Conservation (phyloP, 805 yeast genomes). For the Sugiyamaella marilandica region DNA sequence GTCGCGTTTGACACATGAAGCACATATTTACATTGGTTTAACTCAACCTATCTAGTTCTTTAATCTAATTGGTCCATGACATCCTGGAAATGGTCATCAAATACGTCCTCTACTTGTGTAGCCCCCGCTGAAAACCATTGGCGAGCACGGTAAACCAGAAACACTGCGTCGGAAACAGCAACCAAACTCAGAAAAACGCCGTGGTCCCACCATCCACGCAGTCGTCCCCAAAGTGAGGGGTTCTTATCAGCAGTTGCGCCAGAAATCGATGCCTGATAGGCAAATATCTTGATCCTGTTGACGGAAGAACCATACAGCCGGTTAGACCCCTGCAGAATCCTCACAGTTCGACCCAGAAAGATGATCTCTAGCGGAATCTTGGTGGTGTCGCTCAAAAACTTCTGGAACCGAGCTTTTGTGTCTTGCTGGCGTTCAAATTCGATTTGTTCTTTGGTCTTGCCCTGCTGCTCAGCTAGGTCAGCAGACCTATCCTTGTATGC, state of each 20-base stretch:
- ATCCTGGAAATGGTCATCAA: slow-evolving; percentile 15
- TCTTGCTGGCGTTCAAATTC: slow-evolving; percentile 41
- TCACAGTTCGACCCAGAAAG: slow-evolving; percentile 64
- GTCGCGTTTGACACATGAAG: too few relatives aligned
- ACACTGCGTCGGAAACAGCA: slow-evolving; percentile 13
- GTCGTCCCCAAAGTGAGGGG: neutral
- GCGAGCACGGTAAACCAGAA: slow-evolving; percentile 7
- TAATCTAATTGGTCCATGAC: slow-evolving; percentile 7
- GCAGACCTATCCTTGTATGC: slow-evolving; percentile 37
- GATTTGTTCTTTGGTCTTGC: slow-evolving; percentile 38
- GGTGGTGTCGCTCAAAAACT: slow-evolving; percentile 56
- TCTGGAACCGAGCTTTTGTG: slow-evolving; percentile 45
- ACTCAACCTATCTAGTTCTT: neutral
- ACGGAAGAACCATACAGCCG: slow-evolving; percentile 65
- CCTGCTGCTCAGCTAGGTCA: neutral
- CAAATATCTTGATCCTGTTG: slow-evolving; percentile 62
- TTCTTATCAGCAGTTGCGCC: slow-evolving; percentile 2
- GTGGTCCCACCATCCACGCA: slow-evolving; percentile 12
- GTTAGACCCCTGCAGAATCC: slow-evolving; percentile 69
- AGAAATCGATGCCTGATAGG: slow-evolving; percentile 45
- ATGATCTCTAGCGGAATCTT: slow-evolving; percentile 63
- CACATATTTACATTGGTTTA: neutral
- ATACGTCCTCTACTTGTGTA: slow-evolving; percentile 11
- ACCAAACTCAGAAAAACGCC: slow-evolving; percentile 13
- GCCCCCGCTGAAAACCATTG: slow-evolving; percentile 1